These are phyloP conservation scores for Lyophyllum shimeji DNA, from an alignment of 768 basidiomycete genomes.

Conservation along the genomic window DNA sequence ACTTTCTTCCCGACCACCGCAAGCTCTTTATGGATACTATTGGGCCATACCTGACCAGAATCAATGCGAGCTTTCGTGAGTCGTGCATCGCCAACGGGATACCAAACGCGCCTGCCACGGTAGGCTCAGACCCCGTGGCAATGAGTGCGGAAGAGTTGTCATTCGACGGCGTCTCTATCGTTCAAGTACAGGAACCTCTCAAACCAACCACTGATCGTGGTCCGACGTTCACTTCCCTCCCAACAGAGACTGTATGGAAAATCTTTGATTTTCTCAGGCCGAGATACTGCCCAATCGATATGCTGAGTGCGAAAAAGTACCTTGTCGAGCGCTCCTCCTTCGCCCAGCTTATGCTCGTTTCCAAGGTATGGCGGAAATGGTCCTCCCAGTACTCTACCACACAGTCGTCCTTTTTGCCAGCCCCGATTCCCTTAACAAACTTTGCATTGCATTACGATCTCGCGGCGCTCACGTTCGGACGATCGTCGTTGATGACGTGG, in stretches of 20 bases:
- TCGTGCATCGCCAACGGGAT: background rate
- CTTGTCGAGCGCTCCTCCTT: background rate
- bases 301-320: background rate
- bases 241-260: slow-evolving; percentile 10
- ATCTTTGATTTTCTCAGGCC: slow-evolving; percentile 2
- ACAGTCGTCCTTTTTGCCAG: background rate
- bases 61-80: background rate
- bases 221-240: background rate
- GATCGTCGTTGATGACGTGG: background rate
- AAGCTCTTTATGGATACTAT: background rate
- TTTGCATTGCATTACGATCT: background rate
- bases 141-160: background rate
- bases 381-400: background rate
- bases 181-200: background rate
- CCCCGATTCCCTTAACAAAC: background rate
- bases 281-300: background rate
- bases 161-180: background rate
- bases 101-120: background rate
- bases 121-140: background rate
- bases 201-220: background rate
- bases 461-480: background rate
- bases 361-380: slow-evolving; percentile 3
- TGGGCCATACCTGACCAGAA: background rate
- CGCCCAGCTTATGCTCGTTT: slow-evolving; percentile 4
- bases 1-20: background rate